Evolutionary conservation across 768 basidiomycete species (phyloP).

Genomic region (Termitomyces sp.): DNA sequence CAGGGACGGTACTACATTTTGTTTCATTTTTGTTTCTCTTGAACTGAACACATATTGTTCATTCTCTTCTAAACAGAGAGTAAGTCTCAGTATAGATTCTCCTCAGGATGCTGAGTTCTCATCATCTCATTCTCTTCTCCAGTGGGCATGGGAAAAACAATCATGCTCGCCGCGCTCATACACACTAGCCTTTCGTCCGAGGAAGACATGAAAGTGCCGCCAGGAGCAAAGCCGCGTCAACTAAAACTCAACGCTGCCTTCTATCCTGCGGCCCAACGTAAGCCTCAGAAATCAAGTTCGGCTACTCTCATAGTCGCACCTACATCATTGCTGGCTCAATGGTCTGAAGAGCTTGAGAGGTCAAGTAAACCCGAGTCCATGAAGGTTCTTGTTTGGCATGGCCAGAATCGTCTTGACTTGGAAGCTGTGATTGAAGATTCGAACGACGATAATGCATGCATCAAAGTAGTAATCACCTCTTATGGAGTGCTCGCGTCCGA

Average conservation of each 20-base stretch:
- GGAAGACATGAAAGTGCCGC: conserved; percentile 27
- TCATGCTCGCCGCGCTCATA: conserved; percentile 88
- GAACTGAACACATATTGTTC: not conserved
- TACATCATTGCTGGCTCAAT: conserved; percentile 87
- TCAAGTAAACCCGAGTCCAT: conserved; percentile 71
- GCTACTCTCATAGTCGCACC: conserved; percentile 92
- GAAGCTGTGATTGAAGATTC: conserved; percentile 54
- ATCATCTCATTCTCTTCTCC: conserved; percentile 4
- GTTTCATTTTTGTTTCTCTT: not conserved
- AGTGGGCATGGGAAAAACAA: conserved; percentile 98
- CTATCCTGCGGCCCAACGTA: conserved; percentile 37
- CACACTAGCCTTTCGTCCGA: conserved; percentile 66
- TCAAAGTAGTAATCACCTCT: conserved; percentile 86
- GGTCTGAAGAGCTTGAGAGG: conserved; percentile 90
- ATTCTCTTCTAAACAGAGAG: conserved; percentile 17
- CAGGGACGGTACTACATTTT: conserved; percentile 16
- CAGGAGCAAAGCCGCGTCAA: conserved; percentile 45
- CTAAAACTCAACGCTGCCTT: conserved; percentile 64
- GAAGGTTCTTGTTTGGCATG: conserved; percentile 80
- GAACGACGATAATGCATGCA: conserved; percentile 43
- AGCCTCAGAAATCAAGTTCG: conserved; percentile 31
- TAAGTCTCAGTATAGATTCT: conserved; percentile 6
- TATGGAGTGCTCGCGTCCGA: conserved; percentile 93
- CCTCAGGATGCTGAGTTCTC: not conserved
- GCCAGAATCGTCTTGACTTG: conserved; percentile 77